Percentiles rank a stretch among this genome's conserved stretches.
These are phyloP conservation scores for Petunia secreta DNA, from an alignment of 257 asterid species.

Conservation along the genomic window DNA sequence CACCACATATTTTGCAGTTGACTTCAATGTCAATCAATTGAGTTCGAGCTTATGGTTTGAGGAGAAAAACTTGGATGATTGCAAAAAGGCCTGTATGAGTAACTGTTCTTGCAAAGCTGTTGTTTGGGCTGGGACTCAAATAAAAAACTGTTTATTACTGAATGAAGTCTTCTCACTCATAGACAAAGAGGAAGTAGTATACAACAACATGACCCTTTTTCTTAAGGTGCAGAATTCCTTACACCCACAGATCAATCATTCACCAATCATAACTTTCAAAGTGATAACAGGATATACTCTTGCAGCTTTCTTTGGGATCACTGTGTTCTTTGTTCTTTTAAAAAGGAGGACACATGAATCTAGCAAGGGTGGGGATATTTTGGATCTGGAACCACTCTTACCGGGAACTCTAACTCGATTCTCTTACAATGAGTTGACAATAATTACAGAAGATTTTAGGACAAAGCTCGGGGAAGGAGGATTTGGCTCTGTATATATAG, in stretches of 20 bases:
- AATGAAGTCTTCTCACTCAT: constrained; percentile 9
- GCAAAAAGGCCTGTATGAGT: constrained; percentile 22
- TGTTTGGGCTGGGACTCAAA: not conserved
- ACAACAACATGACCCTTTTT: not conserved
- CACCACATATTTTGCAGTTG: constrained; percentile 5
- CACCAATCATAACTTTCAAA: not conserved
- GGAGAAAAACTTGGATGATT: not conserved
- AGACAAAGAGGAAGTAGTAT: not conserved
- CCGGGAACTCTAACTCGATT: constrained; percentile 3
- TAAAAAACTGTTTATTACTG: constrained; percentile 16
- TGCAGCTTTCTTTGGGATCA: not conserved
- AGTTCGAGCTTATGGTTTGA: not conserved
- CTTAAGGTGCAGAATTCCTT: constrained; percentile 11
- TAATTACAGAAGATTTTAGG: constrained; percentile 25
- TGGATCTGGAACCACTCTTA: constrained; percentile 8
- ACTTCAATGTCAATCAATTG: not conserved
- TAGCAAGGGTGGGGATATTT: not conserved
- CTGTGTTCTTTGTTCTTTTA: not conserved
- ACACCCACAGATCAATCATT: not conserved
- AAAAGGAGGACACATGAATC: not conserved
- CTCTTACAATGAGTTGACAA: constrained; percentile 23
- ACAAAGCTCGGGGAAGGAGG: constrained; percentile 37
- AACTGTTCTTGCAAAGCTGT: constrained; percentile 26
- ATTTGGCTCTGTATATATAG: constrained; percentile 34
- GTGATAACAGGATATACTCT: not conserved